Conservation (phyloP, 1,284 basidiomycete species). For the Papiliotrema terrestris region DNA sequence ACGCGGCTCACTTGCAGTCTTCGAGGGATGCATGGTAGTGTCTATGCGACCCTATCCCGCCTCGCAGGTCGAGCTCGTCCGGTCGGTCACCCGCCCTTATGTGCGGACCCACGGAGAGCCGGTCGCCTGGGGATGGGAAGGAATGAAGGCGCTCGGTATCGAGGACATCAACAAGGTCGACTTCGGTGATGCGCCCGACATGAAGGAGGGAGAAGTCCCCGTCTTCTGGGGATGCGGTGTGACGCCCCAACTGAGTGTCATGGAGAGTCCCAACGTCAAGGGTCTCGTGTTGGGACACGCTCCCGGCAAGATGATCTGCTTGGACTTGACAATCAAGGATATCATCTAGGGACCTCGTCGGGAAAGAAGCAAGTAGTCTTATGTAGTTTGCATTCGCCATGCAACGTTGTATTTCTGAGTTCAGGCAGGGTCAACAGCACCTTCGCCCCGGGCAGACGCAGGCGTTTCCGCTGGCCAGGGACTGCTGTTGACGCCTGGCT, state of each 20-base stretch:
- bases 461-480: too few relatives aligned
- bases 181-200: slow-evolving; percentile 25
- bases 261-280: slow-evolving; percentile 15
- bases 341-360: neutral
- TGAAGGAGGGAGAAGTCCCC: slow-evolving; percentile 34
- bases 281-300: slow-evolving; percentile 29
- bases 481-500: too few relatives aligned
- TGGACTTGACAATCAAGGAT: slow-evolving; percentile 23
- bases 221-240: slow-evolving; percentile 44
- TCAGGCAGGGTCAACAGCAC: too few relatives aligned
- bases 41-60: slow-evolving; percentile 39
- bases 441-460: too few relatives aligned
- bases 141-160: slow-evolving; percentile 34
- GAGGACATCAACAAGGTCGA: slow-evolving; percentile 26
- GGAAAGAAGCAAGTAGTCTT: too few relatives aligned
- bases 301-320: slow-evolving; percentile 37
- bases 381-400: too few relatives aligned
- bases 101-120: slow-evolving; percentile 37
- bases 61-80: slow-evolving; percentile 18
- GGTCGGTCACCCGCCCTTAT: slow-evolving; percentile 28
- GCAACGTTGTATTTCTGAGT: too few relatives aligned
- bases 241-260: slow-evolving; percentile 32
- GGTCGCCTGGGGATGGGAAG: slow-evolving; percentile 28
- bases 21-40: slow-evolving; percentile 35
- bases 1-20: slow-evolving; percentile 8